Base-by-base conservation (phyloP, 495 filamentous ascomycete species). In the Penicillium odoratum region DNA sequence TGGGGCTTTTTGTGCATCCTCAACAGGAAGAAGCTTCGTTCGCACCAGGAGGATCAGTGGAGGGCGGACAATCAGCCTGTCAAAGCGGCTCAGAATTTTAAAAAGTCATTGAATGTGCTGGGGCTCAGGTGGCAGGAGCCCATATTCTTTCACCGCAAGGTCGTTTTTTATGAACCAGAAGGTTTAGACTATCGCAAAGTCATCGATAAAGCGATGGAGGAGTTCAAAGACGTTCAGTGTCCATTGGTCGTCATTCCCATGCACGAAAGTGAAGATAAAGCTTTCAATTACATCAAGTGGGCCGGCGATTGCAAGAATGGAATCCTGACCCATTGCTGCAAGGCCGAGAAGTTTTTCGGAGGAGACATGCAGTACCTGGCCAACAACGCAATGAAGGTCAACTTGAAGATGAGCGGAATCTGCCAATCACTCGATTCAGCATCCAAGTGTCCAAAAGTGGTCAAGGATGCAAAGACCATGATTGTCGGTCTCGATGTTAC, bases 401-500 rank as follows among this genome's bases (percentile, higher is more conserved):
- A 96, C 60, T 65, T 93, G 34, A 95, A 95, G 70, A 75, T 86
- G 57, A 89, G 90, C 7, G 92, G 92, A 0, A 69, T 81, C 30
- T 94, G 93, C 55, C 90, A 96, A 62, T 68, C 59, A 3, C 62
- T 95, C 0, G 61, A 70, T 3, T 40, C 71, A 1, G 57, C 66
- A 76, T n/a, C 67, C 83, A 16, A 74, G 70, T 11, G 63, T 89
- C 4, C 56, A 92, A 10, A 15, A 69, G 7, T 16, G 15, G 5
- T 7, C 10, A 81, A 5, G 78, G 75, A 3, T 21, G 21, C 21
- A 21, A 81, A 80, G 56, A 91, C 88, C 0, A 96, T 96, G 87
- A 71, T 95, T 21, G 78, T 92, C 29, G 92, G 92, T 0, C 87
- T 91, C 43, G 92, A 96, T 63, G 91, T 94, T 3, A 93, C 90